phyloP scores from a whole-genome alignment of 306 rosid genomes.

The Ziziphus jujuba region DNA sequence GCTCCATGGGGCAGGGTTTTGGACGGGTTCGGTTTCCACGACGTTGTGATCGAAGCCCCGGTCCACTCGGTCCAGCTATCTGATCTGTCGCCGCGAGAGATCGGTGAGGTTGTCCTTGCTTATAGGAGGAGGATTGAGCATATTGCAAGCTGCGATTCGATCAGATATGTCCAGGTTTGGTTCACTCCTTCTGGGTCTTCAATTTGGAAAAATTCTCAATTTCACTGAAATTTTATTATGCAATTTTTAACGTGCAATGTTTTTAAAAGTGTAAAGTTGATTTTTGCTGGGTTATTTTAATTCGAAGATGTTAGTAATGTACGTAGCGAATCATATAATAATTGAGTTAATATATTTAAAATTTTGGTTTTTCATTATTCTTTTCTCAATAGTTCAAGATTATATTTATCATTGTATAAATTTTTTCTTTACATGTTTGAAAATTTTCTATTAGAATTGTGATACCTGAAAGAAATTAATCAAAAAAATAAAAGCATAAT shows the following conservation, averaged over 20 bases:
- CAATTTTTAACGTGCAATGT: background rate
- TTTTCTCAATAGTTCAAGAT: no score
- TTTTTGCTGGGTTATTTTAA: no score
- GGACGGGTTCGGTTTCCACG: slow-evolving; percentile 72
- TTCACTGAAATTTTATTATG: background rate
- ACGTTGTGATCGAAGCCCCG: slow-evolving; percentile 71
- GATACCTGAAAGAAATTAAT: no score
- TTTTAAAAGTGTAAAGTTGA: no score
- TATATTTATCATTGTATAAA: no score
- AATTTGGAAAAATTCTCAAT: background rate
- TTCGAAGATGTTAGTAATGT: no score
- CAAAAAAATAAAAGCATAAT: no score
- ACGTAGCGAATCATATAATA: no score
- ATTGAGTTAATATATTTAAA: no score
- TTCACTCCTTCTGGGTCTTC: background rate
- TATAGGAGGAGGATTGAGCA: slow-evolving; percentile 48
- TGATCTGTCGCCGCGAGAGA: slow-evolving; percentile 43
- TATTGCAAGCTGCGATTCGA: slow-evolving; percentile 23
- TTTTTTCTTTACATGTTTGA: no score
- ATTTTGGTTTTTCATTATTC: no score
- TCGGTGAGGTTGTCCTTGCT: slow-evolving; percentile 46
- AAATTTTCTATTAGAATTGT: no score
- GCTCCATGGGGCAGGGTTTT: slow-evolving; percentile 25
- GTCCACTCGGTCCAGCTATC: slow-evolving; percentile 56
- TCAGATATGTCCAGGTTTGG: slow-evolving; percentile 73